A percentile compares a stretch with the other conserved stretches of the same genome.
Evolutionary conservation across 805 yeast genomes (phyloP).

Genomic region (Candida hungchunana): DNA sequence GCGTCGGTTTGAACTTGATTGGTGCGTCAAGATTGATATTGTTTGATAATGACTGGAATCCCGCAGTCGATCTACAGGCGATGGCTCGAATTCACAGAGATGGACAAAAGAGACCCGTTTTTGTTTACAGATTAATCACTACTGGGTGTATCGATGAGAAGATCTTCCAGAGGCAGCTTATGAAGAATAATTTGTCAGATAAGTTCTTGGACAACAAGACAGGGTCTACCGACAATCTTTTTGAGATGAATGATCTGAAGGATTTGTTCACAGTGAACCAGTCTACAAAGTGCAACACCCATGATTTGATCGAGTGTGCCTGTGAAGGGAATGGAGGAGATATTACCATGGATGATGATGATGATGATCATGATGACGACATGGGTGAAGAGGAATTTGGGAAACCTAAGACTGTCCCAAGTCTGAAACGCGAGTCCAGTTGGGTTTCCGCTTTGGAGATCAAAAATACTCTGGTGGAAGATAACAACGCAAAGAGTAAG

Average conservation of each 20-base stretch:
- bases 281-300: slow-evolving; percentile 61
- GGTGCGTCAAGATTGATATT: slow-evolving; percentile 86
- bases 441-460: slow-evolving; percentile 23
- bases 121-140: slow-evolving; percentile 75
- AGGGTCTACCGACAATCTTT: slow-evolving; percentile 56
- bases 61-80: slow-evolving; percentile 87
- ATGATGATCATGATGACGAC: slow-evolving; percentile 24
- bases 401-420: slow-evolving; percentile 8
- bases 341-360: slow-evolving; percentile 15
- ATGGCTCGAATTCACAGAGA: slow-evolving; percentile 95
- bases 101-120: slow-evolving; percentile 79
- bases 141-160: slow-evolving; percentile 94
- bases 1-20: slow-evolving; percentile 82
- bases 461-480: slow-evolving; percentile 8
- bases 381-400: too few species aligned
- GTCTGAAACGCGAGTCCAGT: slow-evolving; percentile 10
- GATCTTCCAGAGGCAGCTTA: slow-evolving; percentile 85
- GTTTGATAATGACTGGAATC: slow-evolving; percentile 97
- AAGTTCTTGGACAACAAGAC: slow-evolving; percentile 50
- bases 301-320: slow-evolving; percentile 64
- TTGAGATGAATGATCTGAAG: slow-evolving; percentile 61
- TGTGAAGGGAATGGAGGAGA: slow-evolving; percentile 55
- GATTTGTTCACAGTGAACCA: slow-evolving; percentile 64
- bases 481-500: slow-evolving; percentile 28
- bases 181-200: slow-evolving; percentile 75